Evolutionary conservation across 2,329 filamentous ascomycete genomes (phyloP), one percentile per base, ranked within the genome.

Genomic region (Aschersonia sp.): DNA sequence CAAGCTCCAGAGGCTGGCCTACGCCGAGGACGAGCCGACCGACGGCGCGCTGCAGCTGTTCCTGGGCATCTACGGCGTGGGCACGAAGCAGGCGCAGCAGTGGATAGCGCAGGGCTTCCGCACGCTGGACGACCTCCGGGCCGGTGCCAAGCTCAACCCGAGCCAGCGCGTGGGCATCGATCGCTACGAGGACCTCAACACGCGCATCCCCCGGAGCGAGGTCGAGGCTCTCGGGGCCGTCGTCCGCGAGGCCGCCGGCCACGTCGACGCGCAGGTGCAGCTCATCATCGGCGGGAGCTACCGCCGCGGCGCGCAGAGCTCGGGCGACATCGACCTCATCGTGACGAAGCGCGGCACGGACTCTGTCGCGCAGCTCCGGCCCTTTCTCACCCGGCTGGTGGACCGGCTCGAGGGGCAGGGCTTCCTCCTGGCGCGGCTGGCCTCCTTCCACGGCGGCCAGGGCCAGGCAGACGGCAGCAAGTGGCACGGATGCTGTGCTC

Each of bases 401-500:
- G 70, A 71, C 0, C 60, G 64, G 1, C 73, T 97, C 7, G 78
- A 77, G 41, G 56, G 63, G 1, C 60, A 69, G 5, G 73, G 69
- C 0, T 94, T 94, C 56, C 70, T 96, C 4, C 81, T 83, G 46
- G 79, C 73, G 2, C 72, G 75, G 1, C 73, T 96, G 7, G 82
- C 86, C 0, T 73, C 75, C 6, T 67, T 73, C 32, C 58, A 63
- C 32, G 46, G 54, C 8, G 66, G n/a, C 40, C 10, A 14, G 8
- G 40, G 40, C n/a, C 8, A 66, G n/a, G 55, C 56, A 6, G 62
- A 76, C 29, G 83, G 84, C 0, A 84, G 80, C 30, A 94, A 92
- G 66, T 96, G 87, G 87, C 86, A 94, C 54, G 89, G 90, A 4
- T 89, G 85, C 46, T 92, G 84, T 40, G 76, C 81, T 9, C 68